Conservation (phyloP, 371 early-diverging fungal species). For the Apophysomyces trapeziformis region DNA sequence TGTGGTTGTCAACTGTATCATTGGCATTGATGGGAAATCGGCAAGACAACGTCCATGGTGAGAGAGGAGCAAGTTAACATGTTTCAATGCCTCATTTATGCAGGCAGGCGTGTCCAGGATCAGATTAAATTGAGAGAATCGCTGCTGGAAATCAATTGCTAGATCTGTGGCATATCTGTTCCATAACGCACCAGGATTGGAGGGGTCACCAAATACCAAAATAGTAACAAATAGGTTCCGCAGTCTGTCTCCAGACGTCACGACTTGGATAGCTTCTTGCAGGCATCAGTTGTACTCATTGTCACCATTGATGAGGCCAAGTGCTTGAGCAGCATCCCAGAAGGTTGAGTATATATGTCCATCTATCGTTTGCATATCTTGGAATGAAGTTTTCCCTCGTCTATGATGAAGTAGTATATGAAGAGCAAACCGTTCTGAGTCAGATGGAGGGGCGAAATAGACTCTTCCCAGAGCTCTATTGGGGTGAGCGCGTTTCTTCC, state of each 20-base stretch:
- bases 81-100: background rate
- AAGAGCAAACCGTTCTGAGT: background rate
- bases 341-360: constrained; percentile 6
- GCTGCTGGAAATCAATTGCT: constrained; percentile 11
- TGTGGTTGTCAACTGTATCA: background rate
- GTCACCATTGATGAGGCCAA: background rate
- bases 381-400: constrained; percentile 12
- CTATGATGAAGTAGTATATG: constrained; percentile 14
- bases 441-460: background rate
- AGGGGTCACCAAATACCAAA: constrained; percentile 5
- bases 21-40: background rate
- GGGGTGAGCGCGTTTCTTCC: too few species aligned
- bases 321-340: constrained; percentile 6
- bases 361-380: constrained; percentile 9
- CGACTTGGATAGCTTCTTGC: constrained; percentile 1
- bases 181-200: constrained; percentile 17
- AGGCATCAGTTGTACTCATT: constrained; percentile 12
- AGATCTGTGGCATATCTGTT: background rate
- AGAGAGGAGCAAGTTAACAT: constrained; percentile 7
- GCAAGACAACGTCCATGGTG: background rate
- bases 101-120: constrained; percentile 5
- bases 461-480: constrained; percentile 1
- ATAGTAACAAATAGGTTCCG: constrained; percentile 11
- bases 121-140: background rate
- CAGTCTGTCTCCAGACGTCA: constrained; percentile 2